Percentiles rank a stretch among this genome's conserved stretches.
Evolutionary conservation across 805 yeast species (phyloP).

Genomic region (Yarrowia porcina): DNA sequence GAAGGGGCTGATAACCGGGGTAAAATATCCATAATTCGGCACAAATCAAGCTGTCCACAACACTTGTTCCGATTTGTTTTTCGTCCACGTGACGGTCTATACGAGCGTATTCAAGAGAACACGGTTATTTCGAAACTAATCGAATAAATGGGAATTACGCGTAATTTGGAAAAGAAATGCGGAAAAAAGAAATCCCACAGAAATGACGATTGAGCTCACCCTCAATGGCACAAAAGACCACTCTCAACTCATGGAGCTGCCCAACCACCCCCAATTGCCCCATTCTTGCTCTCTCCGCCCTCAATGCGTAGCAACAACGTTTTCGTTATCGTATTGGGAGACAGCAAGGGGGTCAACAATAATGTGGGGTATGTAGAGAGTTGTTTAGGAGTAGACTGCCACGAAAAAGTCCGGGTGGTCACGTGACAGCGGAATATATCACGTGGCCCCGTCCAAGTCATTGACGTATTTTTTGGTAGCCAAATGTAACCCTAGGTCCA

Average conservation of each 20-base stretch:
- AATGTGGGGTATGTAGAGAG: neutral
- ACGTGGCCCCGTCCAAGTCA: too few relatives aligned
- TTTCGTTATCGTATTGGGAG: conserved; percentile 5
- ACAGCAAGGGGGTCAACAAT: conserved; percentile 1
- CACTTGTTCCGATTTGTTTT: neutral
- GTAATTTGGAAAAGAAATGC: neutral
- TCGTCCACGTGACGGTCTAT: neutral
- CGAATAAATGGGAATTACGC: neutral
- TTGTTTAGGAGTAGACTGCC: neutral
- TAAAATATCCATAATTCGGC: neutral
- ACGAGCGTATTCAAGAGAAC: neutral
- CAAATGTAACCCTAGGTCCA: too few relatives aligned
- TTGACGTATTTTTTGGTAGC: too few relatives aligned
- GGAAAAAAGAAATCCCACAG: too few relatives aligned
- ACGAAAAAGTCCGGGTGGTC: neutral
- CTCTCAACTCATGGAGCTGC: too few relatives aligned
- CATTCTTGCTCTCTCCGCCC: neutral
- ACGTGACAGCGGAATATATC: neutral
- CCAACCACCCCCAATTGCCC: too few relatives aligned
- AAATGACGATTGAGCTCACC: too few relatives aligned
- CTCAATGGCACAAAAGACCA: too few relatives aligned
- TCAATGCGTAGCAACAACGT: neutral
- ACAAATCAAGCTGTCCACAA: neutral
- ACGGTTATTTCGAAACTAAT: neutral
- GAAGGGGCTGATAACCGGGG: neutral